Evolutionary conservation across 768 basidiomycete species (phyloP).

Genomic region (Fomitopsis pulvina): DNA sequence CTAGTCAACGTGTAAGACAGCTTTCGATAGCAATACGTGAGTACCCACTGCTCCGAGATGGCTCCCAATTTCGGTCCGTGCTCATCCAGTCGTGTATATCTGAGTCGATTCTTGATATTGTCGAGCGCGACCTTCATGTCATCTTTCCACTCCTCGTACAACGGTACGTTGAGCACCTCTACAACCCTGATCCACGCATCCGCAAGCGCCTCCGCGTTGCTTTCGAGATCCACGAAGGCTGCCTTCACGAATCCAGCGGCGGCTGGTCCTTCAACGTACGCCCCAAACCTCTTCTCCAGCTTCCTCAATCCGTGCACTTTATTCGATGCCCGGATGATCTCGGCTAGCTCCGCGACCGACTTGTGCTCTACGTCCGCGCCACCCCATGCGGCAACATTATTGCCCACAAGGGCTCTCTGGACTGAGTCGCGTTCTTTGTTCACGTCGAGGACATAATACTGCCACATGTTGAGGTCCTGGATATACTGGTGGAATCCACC

Average conservation of each 20-base stretch:
- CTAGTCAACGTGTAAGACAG: constrained; percentile 31
- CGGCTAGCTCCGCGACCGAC: constrained; percentile 57
- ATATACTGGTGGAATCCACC: constrained; percentile 54
- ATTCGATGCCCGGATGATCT: constrained; percentile 46
- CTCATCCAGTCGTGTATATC: constrained; percentile 74
- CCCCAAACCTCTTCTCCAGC: constrained; percentile 62
- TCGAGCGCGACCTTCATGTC: constrained; percentile 73
- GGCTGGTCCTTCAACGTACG: constrained; percentile 49
- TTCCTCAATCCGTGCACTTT: constrained; percentile 54
- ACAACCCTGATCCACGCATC: constrained; percentile 74
- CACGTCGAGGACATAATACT: constrained; percentile 88
- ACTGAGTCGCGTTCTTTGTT: constrained; percentile 55
- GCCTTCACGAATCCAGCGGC: constrained; percentile 75
- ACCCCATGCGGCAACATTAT: constrained; percentile 48
- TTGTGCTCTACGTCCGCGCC: constrained; percentile 55
- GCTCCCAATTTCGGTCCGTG: constrained; percentile 81
- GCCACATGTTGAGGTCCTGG: constrained; percentile 74
- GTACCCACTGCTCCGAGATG: constrained; percentile 64
- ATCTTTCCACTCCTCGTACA: constrained; percentile 83
- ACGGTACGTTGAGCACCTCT: constrained; percentile 81
- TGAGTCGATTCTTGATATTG: constrained; percentile 67
- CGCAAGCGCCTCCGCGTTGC: constrained; percentile 46
- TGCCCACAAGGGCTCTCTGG: constrained; percentile 42
- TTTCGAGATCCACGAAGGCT: constrained; percentile 44
- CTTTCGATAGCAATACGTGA: background rate